Percentiles rank a stretch among this genome's conserved stretches.
Evolutionary conservation across 2,329 filamentous ascomycete genomes (phyloP).

Genomic region (Penicillium brasilianum): DNA sequence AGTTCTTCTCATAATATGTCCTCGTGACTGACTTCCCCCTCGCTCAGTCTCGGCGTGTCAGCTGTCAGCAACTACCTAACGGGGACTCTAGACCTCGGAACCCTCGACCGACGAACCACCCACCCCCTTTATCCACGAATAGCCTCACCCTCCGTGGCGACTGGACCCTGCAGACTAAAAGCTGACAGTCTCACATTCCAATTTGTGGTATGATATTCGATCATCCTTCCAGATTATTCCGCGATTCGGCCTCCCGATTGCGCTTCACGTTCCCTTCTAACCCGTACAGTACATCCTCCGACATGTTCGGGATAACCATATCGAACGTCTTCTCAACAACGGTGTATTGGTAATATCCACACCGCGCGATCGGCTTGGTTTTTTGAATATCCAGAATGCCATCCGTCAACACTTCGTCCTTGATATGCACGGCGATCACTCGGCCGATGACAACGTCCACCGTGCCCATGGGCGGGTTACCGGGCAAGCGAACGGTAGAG

Average conservation of each 20-base stretch:
- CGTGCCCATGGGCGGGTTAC: conserved; percentile 62
- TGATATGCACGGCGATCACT: conserved; percentile 64
- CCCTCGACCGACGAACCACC: background rate
- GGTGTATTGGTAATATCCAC: conserved; percentile 65
- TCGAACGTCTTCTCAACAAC: conserved; percentile 63
- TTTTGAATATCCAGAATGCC: conserved; percentile 62
- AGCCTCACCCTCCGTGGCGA: background rate
- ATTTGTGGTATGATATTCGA: background rate
- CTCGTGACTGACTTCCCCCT: background rate
- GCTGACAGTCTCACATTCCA: background rate
- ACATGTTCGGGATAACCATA: conserved; percentile 56
- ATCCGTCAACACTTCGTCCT: conserved; percentile 59
- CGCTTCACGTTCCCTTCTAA: conserved; percentile 46
- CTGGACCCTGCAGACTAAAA: background rate
- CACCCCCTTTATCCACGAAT: background rate
- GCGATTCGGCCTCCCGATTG: conserved; percentile 22
- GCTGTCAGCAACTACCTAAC: background rate
- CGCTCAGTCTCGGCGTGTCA: background rate
- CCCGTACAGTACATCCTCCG: conserved; percentile 43
- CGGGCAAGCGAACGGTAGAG: conserved; percentile 59
- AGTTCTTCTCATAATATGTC: background rate
- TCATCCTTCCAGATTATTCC: background rate
- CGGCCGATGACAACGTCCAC: conserved; percentile 63
- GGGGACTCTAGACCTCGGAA: background rate
- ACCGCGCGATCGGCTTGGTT: conserved; percentile 64